Percentiles rank a stretch among this genome's conserved stretches.
Evolutionary conservation across 306 rosid genomes (phyloP).

Genomic region (Psophocarpus tetragonolobus): DNA sequence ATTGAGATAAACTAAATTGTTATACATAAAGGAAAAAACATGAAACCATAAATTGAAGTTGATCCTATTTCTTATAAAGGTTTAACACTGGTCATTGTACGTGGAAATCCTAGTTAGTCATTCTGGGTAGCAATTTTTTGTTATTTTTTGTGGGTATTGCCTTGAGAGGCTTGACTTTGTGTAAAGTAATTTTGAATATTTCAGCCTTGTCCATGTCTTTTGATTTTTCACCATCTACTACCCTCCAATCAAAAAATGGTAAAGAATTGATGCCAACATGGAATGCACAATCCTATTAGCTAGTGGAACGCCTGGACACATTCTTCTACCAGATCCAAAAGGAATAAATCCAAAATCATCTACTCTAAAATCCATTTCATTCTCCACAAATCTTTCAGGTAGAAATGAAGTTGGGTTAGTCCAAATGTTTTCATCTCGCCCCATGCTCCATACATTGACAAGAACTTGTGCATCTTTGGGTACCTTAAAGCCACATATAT

Average conservation of each 20-base stretch:
- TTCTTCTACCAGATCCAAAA: slow-evolving; percentile 46
- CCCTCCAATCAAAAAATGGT: slow-evolving; percentile 29
- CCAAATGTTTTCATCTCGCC: slow-evolving; percentile 32
- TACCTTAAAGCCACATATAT: slow-evolving; percentile 15
- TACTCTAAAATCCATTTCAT: slow-evolving; percentile 11
- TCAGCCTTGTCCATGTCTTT: slow-evolving; percentile 32
- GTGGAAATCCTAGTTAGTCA: no score
- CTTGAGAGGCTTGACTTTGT: slow-evolving; percentile 14
- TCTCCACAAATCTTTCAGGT: slow-evolving; percentile 39
- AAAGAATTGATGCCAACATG: slow-evolving; percentile 1
- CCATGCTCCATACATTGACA: slow-evolving; percentile 35
- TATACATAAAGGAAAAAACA: no score
- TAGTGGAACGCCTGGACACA: slow-evolving; percentile 31
- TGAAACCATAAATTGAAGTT: no score
- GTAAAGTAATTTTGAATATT: slow-evolving; percentile 28
- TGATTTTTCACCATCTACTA: slow-evolving; percentile 17
- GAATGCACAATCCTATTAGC: slow-evolving; percentile 7
- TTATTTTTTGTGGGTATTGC: slow-evolving; percentile 13
- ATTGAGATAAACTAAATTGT: no score
- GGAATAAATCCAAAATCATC: slow-evolving; percentile 33
- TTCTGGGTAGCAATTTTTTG: no score
- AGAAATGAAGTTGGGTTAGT: slow-evolving; percentile 14
- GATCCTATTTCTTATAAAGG: no score
- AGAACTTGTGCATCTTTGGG: slow-evolving; percentile 28
- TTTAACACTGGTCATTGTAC: no score